Evolutionary conservation across 75 land plant genomes (phyloP).

Genomic region (Picea glauca): DNA sequence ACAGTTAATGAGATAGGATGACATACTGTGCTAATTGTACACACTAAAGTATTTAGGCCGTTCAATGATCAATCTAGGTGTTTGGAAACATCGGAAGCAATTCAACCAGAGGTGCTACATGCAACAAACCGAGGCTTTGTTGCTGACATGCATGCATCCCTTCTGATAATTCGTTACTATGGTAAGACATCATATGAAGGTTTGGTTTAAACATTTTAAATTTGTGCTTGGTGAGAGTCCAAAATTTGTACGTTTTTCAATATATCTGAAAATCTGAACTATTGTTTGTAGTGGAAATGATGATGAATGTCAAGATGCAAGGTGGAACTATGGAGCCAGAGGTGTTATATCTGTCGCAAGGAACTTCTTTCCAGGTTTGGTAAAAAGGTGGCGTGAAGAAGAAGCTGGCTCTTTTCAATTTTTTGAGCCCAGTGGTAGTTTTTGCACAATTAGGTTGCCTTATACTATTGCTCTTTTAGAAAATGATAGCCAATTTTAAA

Average conservation of each 20-base stretch:
- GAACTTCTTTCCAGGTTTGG: too few species aligned
- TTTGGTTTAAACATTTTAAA: slow-evolving; percentile 52
- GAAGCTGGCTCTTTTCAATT: too few species aligned
- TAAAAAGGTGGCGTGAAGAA: too few species aligned
- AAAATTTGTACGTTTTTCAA: slow-evolving; percentile 75
- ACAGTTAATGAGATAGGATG: slow-evolving; percentile 87
- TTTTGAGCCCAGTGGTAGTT: too few species aligned
- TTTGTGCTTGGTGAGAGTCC: slow-evolving; percentile 41
- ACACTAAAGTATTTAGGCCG: slow-evolving; percentile 68
- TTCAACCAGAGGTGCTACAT: slow-evolving; percentile 77
- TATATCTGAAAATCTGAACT: slow-evolving; percentile 62
- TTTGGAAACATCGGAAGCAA: slow-evolving; percentile 93
- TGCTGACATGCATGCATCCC: slow-evolving; percentile 84
- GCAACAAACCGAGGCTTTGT: slow-evolving; percentile 91
- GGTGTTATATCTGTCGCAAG: too few species aligned
- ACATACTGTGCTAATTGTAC: slow-evolving; percentile 83
- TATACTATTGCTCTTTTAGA: too few species aligned
- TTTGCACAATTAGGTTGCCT: too few species aligned
- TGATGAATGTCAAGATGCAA: slow-evolving; percentile 79
- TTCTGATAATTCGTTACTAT: slow-evolving; percentile 87
- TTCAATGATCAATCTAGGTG: slow-evolving; percentile 57
- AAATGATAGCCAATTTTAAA: too few species aligned
- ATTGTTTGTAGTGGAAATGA: slow-evolving; percentile 87
- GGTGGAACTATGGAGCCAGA: too few species aligned
- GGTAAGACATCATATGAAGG: slow-evolving; percentile 80